Evolutionary conservation across 148 eudicot genomes (phyloP), one percentile per base, ranked within the genome.

Genomic region (Rheum nobile): DNA sequence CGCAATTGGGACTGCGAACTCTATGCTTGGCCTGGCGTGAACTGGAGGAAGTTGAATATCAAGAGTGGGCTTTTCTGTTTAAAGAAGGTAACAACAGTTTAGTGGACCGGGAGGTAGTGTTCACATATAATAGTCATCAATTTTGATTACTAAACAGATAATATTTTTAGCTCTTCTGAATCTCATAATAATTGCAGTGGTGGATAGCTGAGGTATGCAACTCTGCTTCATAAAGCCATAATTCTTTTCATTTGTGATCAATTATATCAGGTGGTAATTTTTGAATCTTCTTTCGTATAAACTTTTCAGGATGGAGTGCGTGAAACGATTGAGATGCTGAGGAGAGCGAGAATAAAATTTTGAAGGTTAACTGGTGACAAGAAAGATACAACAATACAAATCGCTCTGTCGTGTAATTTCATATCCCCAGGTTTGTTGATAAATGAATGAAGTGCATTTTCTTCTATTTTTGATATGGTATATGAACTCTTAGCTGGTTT

Each of bases 281-380:
- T 42, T 59, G 3, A 3, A 65, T 14, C 39, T 46, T 43, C 28
- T 19, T 35, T 12, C 26, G 57, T 65, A 50, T 63, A 42, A 19
- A 57, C 34, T 78, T 76, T 81, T 31, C 86, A 95, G 98, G 89
- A 90, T 75, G 97, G 90, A 69, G 98, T 95, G 42, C 98, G 97
- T 24, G 97, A 95, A 79, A 90, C 98, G 65, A 95, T 95, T 75
- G 90, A 84, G 72, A 86, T 90, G 54, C 93, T 95, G 50, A 86
- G 98, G 79, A 88, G 82, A 86, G 98, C 97, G 19, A 97, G 98
- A 59, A 95, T 95, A 79, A 91, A 91, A 83, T 91, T 91, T 86
- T 95, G 98, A 97, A 95, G 91, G 98, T 82, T 95, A 63, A 95
- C 98, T 71, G 98, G 98, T 77, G 97, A 95, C 87, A 91, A 95